Conservation (phyloP, 2,329 filamentous ascomycete genomes). For the Hypoxylon sp. region DNA sequence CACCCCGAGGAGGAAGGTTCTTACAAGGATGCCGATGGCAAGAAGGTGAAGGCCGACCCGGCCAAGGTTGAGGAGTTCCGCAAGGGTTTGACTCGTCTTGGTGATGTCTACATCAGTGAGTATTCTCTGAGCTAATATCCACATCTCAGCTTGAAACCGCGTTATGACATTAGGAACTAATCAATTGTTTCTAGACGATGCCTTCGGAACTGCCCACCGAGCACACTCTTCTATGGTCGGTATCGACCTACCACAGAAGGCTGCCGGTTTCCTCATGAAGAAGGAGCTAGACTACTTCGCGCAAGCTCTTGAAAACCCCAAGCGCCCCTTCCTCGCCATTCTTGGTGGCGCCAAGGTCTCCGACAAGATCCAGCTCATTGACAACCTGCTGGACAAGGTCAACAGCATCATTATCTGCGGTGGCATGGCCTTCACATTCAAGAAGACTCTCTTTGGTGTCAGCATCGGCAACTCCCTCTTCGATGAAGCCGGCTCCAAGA, state of each 20-base stretch:
- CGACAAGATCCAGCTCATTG: constrained; percentile 99
- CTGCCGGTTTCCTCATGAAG: constrained; percentile 98
- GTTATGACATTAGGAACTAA: constrained; percentile 37
- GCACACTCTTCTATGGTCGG: constrained; percentile 99
- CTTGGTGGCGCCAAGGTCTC: constrained; percentile 98
- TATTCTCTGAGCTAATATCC: constrained; percentile 40
- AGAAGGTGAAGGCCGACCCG: constrained; percentile 99
- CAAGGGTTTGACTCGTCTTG: constrained; percentile 92
- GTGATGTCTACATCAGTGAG: constrained; percentile 96
- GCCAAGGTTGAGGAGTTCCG: constrained; percentile 92
- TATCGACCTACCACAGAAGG: constrained; percentile 94
- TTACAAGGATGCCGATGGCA: constrained; percentile 91
- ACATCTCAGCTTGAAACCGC: not conserved
- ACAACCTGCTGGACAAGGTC: constrained; percentile 98
- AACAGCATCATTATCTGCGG: constrained; percentile 97
- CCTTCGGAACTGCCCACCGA: constrained; percentile 98
- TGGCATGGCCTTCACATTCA: constrained; percentile 99
- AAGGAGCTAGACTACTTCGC: constrained; percentile 99
- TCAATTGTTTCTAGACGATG: constrained; percentile 77
- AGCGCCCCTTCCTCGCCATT: constrained; percentile 98
- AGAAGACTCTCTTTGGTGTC: constrained; percentile 95
- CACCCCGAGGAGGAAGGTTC: constrained; percentile 98
- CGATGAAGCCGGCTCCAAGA: constrained; percentile 94
- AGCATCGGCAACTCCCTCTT: constrained; percentile 93
- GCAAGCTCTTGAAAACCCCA: constrained; percentile 91